phyloP scores from a whole-genome alignment of 2,329 filamentous ascomycete species.

The Aspergillaceae sp. region DNA sequence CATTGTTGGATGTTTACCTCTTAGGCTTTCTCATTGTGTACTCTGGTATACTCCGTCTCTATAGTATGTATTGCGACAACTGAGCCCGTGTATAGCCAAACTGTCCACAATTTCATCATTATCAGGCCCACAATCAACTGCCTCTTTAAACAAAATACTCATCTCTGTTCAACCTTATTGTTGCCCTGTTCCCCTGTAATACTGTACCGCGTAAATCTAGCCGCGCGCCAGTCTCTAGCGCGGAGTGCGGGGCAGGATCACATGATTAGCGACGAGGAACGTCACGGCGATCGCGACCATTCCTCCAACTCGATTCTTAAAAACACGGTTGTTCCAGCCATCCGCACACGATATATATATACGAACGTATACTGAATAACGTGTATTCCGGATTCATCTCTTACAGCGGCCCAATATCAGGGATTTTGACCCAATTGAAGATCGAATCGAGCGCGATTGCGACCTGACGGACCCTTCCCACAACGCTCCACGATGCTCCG shows the following conservation, averaged over 20 bases:
- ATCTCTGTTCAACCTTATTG: too few species aligned
- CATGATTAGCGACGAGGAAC: slow-evolving; percentile 5
- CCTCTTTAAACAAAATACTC: too few species aligned
- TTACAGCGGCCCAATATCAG: not conserved
- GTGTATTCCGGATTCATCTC: too few species aligned
- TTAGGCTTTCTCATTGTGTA: too few species aligned
- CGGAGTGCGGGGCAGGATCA: slow-evolving; percentile 3
- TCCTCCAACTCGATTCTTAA: not conserved
- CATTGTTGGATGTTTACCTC: too few species aligned
- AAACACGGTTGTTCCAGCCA: not conserved
- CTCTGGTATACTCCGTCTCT: too few species aligned
- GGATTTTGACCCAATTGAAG: not conserved
- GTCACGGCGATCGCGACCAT: slow-evolving; percentile 5
- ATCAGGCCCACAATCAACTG: too few species aligned
- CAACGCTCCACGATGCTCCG: not conserved
- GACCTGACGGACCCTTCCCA: not conserved
- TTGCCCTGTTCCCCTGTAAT: not conserved
- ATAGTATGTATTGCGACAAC: too few species aligned
- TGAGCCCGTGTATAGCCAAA: not conserved
- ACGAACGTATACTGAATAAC: not conserved
- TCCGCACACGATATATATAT: not conserved
- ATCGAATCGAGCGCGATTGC: not conserved
- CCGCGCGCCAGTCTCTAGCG: not conserved
- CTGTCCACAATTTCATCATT: too few species aligned
- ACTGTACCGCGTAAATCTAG: not conserved